Evolutionary conservation across 2,329 filamentous ascomycete species (phyloP).

Genomic region (Fusarium sp.): DNA sequence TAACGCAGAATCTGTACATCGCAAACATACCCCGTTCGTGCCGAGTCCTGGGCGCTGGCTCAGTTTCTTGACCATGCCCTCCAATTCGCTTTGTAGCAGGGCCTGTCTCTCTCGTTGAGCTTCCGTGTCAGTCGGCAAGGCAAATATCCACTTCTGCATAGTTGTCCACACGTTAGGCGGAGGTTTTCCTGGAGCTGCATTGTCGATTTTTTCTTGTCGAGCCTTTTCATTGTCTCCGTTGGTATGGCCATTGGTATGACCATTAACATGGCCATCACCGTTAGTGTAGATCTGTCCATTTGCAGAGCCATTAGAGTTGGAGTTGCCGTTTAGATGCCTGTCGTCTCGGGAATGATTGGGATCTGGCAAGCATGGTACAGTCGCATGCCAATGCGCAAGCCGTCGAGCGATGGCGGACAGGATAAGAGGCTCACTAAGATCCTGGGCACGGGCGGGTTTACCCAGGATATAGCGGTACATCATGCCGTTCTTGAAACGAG

Average conservation of each 20-base stretch:
- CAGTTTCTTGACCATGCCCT: constrained; percentile 74
- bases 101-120: constrained; percentile 74
- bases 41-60: constrained; percentile 83
- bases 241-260: constrained; percentile 44
- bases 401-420: constrained; percentile 85
- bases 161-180: constrained; percentile 94
- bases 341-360: constrained; percentile 35
- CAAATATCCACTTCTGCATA: constrained; percentile 94
- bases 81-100: constrained; percentile 78
- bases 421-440: constrained; percentile 79
- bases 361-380: constrained; percentile 66
- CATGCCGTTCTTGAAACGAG: constrained; percentile 94
- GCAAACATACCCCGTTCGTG: constrained; percentile 71
- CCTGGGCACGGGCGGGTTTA: constrained; percentile 79
- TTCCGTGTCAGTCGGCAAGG: constrained; percentile 78
- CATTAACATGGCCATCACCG: constrained; percentile 50
- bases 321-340: constrained; percentile 50
- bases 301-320: constrained; percentile 48
- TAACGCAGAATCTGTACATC: background rate
- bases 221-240: constrained; percentile 44
- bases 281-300: constrained; percentile 40
- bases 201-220: constrained; percentile 57
- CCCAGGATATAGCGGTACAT: constrained; percentile 92
- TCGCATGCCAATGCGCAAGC: constrained; percentile 93
- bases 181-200: constrained; percentile 72